These are phyloP conservation scores for Fusarium heterosporum DNA, from an alignment of 2,329 filamentous ascomycete species.

Conservation along the genomic window DNA sequence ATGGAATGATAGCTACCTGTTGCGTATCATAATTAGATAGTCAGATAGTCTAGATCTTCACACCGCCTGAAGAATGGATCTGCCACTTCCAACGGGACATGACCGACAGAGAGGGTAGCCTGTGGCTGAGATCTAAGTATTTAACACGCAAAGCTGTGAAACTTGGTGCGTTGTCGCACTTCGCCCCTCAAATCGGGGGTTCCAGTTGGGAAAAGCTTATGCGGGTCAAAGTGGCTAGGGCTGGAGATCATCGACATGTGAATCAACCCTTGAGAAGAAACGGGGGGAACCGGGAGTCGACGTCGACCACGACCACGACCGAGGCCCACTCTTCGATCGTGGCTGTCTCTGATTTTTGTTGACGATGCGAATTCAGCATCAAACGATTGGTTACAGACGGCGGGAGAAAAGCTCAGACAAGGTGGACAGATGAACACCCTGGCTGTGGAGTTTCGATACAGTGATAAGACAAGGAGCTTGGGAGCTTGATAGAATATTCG, in stretches of 20 bases:
- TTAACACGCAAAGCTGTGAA: background rate
- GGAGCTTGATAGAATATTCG: background rate
- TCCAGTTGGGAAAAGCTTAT: slow-evolving; percentile 39
- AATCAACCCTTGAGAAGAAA: slow-evolving; percentile 33
- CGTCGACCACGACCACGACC: slow-evolving; percentile 27
- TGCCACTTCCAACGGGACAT: slow-evolving; percentile 30
- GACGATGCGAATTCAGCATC: slow-evolving; percentile 35
- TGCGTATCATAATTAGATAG: slow-evolving; percentile 1
- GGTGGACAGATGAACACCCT: slow-evolving; percentile 34
- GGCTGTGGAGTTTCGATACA: slow-evolving; percentile 29
- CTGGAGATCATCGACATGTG: slow-evolving; percentile 49
- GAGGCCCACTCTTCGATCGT: slow-evolving; percentile 24
- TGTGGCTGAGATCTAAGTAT: slow-evolving; percentile 6
- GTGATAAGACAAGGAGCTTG: background rate
- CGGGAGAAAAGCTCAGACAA: slow-evolving; percentile 24
- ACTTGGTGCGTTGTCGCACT: background rate
- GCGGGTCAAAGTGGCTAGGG: slow-evolving; percentile 42
- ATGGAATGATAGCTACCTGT: slow-evolving; percentile 11
- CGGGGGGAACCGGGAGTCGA: slow-evolving; percentile 45
- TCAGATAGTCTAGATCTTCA: slow-evolving; percentile 21
- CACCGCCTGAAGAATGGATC: slow-evolving; percentile 42
- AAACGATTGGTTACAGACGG: slow-evolving; percentile 32
- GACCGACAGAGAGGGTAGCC: slow-evolving; percentile 6
- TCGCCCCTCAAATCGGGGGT: slow-evolving; percentile 32
- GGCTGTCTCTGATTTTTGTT: slow-evolving; percentile 34